phyloP scores from a whole-genome alignment of 2,329 filamentous ascomycete genomes.

The Beauveria medogensis region DNA sequence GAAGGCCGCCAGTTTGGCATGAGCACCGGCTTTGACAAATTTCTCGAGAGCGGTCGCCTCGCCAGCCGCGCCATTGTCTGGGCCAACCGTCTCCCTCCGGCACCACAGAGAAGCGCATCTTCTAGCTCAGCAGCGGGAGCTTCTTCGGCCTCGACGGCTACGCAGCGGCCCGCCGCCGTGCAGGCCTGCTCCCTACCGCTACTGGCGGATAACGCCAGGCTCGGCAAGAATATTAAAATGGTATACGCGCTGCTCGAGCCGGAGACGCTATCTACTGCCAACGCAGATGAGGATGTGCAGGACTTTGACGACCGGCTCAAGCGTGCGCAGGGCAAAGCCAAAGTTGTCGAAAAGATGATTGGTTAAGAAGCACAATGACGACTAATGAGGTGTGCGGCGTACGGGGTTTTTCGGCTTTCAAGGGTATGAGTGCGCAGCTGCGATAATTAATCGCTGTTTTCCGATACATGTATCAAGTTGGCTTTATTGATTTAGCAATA shows the following conservation, averaged over 20 bases:
- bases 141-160: not conserved
- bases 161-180: not conserved
- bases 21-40: slow-evolving; percentile 91
- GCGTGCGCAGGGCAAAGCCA: slow-evolving; percentile 73
- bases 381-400: slow-evolving; percentile 11
- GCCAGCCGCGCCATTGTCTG: slow-evolving; percentile 77
- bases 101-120: not conserved
- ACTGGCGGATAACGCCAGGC: slow-evolving; percentile 52
- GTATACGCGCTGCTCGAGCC: slow-evolving; percentile 74
- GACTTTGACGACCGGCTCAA: slow-evolving; percentile 88
- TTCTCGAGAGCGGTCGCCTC: slow-evolving; percentile 67
- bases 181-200: slow-evolving; percentile 24
- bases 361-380: slow-evolving; percentile 25
- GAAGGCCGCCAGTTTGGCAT: slow-evolving; percentile 89
- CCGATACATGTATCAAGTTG: not conserved
- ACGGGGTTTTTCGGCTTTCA: slow-evolving; percentile 1
- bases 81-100: slow-evolving; percentile 56
- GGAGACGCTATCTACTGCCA: slow-evolving; percentile 67
- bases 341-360: slow-evolving; percentile 69
- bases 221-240: slow-evolving; percentile 68
- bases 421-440: not conserved
- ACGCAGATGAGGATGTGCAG: slow-evolving; percentile 80
- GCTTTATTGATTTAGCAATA: slow-evolving; percentile 7
- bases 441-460: not conserved
- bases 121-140: not conserved